Evolutionary conservation across 306 rosid species (phyloP), one percentile per base, ranked within the genome.

Genomic region (Geum urbanum): DNA sequence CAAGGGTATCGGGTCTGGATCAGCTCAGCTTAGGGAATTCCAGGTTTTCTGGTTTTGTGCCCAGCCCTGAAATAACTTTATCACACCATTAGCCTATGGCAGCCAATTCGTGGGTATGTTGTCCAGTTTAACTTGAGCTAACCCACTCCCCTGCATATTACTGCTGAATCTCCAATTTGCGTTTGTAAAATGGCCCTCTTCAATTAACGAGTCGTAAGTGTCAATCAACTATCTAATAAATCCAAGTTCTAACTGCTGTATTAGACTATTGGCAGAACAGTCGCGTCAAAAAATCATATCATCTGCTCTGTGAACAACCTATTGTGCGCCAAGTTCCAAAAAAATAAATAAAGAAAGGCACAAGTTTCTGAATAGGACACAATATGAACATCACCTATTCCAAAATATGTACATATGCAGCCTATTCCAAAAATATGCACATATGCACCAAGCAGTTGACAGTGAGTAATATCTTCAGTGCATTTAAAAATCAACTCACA

Each of bases 401-500:
- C 58, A 49, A 50, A 35, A 13, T 4, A 18, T 7, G 10, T 18
- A 52, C 49, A 15, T 5, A 40, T 40, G 27, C 67, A 62, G 14
- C n/a, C 71, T 48, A 50, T 40, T 48, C 18, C 59, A 49, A 51
- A 35, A 14, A 32, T 4, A 18, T 7, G 11, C 10, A 53, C 50
- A 16, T 5, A 41, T 40, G 32, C 50, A 41, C 7, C 18, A 3
- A 18, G 10, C 67, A 39, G 15, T 50, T 40, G 49, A 41, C 32
- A 51, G 37, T 11, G 18, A 16, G 72, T 12, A 18, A 39, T 13
- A 7, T 68, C 27, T 24, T 24, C 60, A 20, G 2, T 35, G 60
- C 49, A 51, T 11, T 67, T 3, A 24, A 15, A 57, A 27, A 10
- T 43, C 35, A 70, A 61, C 69, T 83, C 60, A 76, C 55, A 85